Evolutionary conservation across 192 early-diverging fungal species (phyloP), one percentile per base, ranked within the genome.

Genomic region (Coemansia sp.): DNA sequence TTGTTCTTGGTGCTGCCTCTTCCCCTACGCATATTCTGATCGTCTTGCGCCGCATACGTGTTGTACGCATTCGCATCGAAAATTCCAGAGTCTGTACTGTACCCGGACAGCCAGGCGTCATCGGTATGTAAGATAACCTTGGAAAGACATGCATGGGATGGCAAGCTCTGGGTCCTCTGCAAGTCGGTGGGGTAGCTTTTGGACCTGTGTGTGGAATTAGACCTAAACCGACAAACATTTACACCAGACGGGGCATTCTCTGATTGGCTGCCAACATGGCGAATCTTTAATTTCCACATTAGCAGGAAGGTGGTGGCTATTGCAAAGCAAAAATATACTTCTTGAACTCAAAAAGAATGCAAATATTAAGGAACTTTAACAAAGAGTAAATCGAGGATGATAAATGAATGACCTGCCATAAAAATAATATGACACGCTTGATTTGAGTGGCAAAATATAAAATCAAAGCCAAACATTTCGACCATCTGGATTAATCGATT

Each of bases 241-340:
- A 60, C 21, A 6, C 34, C 26, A 24, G 60, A 24, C 6, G 67
- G 60, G n/a, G 62, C 16, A 39, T 52, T 56, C 51, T 69, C 67
- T 44, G 67, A 51, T 51, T 69, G 67, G 23, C 67, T 59, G 2
- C 67, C 60, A 49, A 69, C 21, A 33, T 69, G 67, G 24, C 67
- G 67, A 15, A 69, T 24, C 49, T 69, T 69, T 51, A 41, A 48
- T 23, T 60, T 62, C 67, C 67, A 62, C 67, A 69, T 69, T 43
- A 46, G 39, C 1, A 41, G 12, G 39, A 41, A 41, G 3, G 30
- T 3, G 3, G 30, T 1, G 30, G 30, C 30, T 30, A 30, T 30
- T 41, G 5, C 12, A 41, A 41, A 41, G 6, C 2, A 41, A 41
- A 41, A 41, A 12, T 11, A n/a, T n/a, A n/a, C n/a, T n/a, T n/a